Base-by-base conservation (phyloP, 139 green algal genomes). In the Eudorina sp. region DNA sequence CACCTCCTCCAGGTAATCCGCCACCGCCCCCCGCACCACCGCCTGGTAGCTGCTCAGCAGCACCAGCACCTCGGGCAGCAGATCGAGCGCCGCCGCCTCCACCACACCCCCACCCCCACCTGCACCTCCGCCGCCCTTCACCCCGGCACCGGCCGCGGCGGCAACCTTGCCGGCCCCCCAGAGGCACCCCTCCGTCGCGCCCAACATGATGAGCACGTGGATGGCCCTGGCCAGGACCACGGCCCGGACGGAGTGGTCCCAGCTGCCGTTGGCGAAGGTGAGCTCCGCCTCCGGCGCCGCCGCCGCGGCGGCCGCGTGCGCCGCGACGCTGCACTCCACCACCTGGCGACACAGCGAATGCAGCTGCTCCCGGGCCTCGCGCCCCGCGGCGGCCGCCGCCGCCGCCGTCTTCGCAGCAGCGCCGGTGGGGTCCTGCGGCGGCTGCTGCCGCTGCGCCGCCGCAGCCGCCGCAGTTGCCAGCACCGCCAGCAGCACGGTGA, bases 231-330 rank as follows among this genome's bases (percentile, higher is more conserved):
- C 82, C 64, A 88, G 45, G 46, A 88, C 82, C 64, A 4, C 19
- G 0, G 64, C 82, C 8, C 82, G 82, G 16, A 88, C 82, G 5
- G 82, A 64, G 25, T 88, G 82, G 82, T 88, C 82, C 82, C 82
- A 88, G 64, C 31, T 70, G 66, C 64, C 80, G 66, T 66, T 66
- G 1, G 82, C 64, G n/a, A 88, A 66, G 18, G 1, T n/a, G 11
- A 18, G 82, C 43, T 78, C 64, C 82, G 58, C 43, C 46, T 31
- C 45, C 43, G 45, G 46, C 60, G 66, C 34, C 43, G 4, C 16
- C 43, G 81, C 16, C 38, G 58, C 58, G 14, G 62, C 81, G 16
- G 36, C 45, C 27, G 41, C 8, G 58, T 76, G 48, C 45, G 82
- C 82, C 0, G 66, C 64, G 21, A 79, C 66, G 5, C 21, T 53